Conservation (phyloP, 805 yeast genomes). For the Yarrowia sp. region DNA sequence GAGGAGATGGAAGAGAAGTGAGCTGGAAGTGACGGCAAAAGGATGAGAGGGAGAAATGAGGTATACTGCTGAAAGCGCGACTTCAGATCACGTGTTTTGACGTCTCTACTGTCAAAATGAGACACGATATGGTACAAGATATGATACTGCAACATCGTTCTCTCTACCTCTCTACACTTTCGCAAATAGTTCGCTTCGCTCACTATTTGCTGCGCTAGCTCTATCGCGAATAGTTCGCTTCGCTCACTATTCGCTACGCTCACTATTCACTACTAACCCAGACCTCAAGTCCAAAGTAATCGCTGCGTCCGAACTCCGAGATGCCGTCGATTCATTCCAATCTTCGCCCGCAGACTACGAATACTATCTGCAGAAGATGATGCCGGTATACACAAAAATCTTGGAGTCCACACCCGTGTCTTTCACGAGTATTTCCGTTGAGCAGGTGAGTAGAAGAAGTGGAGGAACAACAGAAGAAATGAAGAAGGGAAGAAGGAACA, state of each 20-base stretch:
- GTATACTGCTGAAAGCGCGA: too few species aligned
- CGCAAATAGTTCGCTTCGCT: neutral
- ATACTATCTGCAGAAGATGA: conserved; percentile 61
- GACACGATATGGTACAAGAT: too few species aligned
- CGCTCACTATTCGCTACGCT: neutral
- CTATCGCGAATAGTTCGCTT: neutral
- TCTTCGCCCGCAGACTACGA: conserved; percentile 74
- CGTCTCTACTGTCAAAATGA: too few species aligned
- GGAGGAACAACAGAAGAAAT: too few species aligned
- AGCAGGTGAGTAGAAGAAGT: conserved; percentile 40
- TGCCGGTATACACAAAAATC: conserved; percentile 67
- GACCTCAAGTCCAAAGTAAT: conserved; percentile 65
- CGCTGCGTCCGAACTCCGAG: conserved; percentile 76
- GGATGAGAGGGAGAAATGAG: neutral
- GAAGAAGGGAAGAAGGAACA: neutral
- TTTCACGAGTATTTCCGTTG: conserved; percentile 61
- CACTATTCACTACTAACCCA: neutral
- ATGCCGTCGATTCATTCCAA: conserved; percentile 78
- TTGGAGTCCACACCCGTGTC: conserved; percentile 71
- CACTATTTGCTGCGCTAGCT: too few species aligned
- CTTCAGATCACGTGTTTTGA: too few species aligned
- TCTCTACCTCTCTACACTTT: too few species aligned
- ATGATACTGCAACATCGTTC: too few species aligned
- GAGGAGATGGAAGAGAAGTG: neutral
- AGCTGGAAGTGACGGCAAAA: neutral